Evolutionary conservation across 306 rosid genomes (phyloP), one percentile per base, ranked within the genome.

Genomic region (Quercus variabilis): DNA sequence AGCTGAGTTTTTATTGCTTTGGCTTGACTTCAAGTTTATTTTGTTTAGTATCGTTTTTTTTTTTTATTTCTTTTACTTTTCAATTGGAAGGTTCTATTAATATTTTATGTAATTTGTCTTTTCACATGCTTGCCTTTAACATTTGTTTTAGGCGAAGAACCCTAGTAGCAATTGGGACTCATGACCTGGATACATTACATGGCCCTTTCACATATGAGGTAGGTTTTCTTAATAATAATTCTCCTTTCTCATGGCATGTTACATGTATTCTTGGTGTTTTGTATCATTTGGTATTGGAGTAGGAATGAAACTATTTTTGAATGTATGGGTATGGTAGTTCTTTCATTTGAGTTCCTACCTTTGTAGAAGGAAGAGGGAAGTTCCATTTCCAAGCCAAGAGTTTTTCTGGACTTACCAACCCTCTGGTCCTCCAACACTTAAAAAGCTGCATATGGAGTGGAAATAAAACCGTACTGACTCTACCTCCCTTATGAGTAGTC

Each of bases 161-260:
- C 23, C 92, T 95, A 11, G 99, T 92, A 80, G 99, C 99, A 64
- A 95, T 95, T 75, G 99, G 99, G 68, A 95, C 99, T 74, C 99
- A 95, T 81, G 99, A 95, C 83, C 84, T 95, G 87, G 99, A 95
- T 76, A 91, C 81, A 68, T 80, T 95, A 80, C 85, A 89, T 80
- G 85, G 88, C 71, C 99, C 99, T 57, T 95, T 92, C 85, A 86
- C 98, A 26, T 92, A 95, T 84, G 99, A 95, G 97, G 99, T 94
- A 81, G 51, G 82, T 75, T 88, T 76, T 81, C 30, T 26, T 31
- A 57, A 25, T 71, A 12, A 49, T 14, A 12, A 13, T 46, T 49
- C 31, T 4, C 30, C 63, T 75, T 78, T 3, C 28, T 58, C 65
- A 31, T 63, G 71, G 28, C 71, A n/a, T 81, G 25, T 74, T 55